Base-by-base conservation (phyloP, 176 grass and related monocot species). In the Poa annua region DNA sequence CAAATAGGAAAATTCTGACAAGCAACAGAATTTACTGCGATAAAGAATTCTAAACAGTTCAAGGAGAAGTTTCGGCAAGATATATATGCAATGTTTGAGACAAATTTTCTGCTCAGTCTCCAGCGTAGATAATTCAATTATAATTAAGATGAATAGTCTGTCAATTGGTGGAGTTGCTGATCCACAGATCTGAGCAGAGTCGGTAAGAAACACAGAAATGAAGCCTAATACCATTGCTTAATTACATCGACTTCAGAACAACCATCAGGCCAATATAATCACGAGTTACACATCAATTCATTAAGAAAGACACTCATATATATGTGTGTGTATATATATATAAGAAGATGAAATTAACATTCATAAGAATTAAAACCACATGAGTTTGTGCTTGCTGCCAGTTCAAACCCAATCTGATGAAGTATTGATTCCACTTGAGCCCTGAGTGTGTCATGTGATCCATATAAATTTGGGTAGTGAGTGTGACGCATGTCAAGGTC, bases 61-160 rank as follows among this genome's bases (percentile, higher is more conserved):
- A 82, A 4, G 6, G 51, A 77, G 7, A 8, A 32, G 21, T 70
- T 14, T 79, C 73, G 35, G 22, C 36, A 83, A 63, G n/a, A 78
- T 48, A 48, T 54, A 24, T 63, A 52, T 63, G 12, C 5, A 53
- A 52, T 52, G 13, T 44, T 71, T 44, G 2, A 4, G 1, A 5
- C n/a, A 20, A 35, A 22, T 13, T 15, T 19, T 36, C 20, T 7
- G 45, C 0, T 48, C 25, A 59, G 35, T 49, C 10, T 20, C 32
- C 19, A 22, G 39, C 24, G 65, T 66, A 21, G 19, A 49, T 74
- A 33, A 88, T 39, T 74, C 48, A 55, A 67, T 25, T 14, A 7
- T 7, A 32, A 80, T 32, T 75, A 68, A 50, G 15, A 57, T 25
- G 17, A 55, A 20, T 57, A 20, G 12, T 35, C 3, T 56, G 47